Percentiles rank a stretch among this genome's conserved stretches.
phyloP scores from a whole-genome alignment of 2,329 filamentous ascomycete genomes.

The Exophiala alcalophila region DNA sequence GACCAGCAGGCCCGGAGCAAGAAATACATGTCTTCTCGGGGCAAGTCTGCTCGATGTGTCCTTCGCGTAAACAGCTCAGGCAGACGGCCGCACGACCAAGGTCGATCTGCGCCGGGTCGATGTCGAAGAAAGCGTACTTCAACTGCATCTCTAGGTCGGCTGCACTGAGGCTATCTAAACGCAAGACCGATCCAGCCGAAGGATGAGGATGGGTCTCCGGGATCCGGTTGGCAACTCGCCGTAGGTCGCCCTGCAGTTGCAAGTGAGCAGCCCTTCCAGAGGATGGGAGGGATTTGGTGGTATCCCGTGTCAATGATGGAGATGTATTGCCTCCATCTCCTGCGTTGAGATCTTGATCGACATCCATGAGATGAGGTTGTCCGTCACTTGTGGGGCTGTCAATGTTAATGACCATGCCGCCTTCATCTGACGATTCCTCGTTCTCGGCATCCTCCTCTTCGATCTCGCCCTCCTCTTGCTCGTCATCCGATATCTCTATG shows the following conservation, averaged over 20 bases:
- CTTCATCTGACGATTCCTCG: slow-evolving; percentile 34
- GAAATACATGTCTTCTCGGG: slow-evolving; percentile 44
- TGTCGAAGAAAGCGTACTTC: slow-evolving; percentile 41
- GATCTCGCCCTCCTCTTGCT: too few species aligned
- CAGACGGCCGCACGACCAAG: slow-evolving; percentile 43
- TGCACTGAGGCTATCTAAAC: slow-evolving; percentile 38
- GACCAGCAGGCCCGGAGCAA: slow-evolving; percentile 42
- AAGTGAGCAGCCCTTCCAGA: slow-evolving; percentile 10
- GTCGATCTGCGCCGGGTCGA: slow-evolving; percentile 39
- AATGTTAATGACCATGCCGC: slow-evolving; percentile 44
- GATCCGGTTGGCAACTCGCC: not conserved
- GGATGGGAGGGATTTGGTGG: slow-evolving; percentile 2
- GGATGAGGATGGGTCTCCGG: not conserved
- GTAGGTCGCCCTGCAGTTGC: slow-evolving; percentile 15
- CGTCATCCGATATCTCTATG: slow-evolving; percentile 33
- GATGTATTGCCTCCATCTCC: slow-evolving; percentile 9
- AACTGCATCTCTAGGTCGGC: slow-evolving; percentile 42
- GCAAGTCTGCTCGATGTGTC: slow-evolving; percentile 44
- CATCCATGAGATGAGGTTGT: slow-evolving; percentile 8
- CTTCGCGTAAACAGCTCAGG: slow-evolving; percentile 41
- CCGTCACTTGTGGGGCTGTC: slow-evolving; percentile 28
- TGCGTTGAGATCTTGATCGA: slow-evolving; percentile 11
- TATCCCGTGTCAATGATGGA: slow-evolving; percentile 3
- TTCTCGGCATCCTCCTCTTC: slow-evolving; percentile 19
- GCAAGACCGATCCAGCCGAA: not conserved